These are phyloP conservation scores for Tillandsia leiboldiana DNA, from an alignment of 176 grass and related monocot species.

Conservation along the genomic window DNA sequence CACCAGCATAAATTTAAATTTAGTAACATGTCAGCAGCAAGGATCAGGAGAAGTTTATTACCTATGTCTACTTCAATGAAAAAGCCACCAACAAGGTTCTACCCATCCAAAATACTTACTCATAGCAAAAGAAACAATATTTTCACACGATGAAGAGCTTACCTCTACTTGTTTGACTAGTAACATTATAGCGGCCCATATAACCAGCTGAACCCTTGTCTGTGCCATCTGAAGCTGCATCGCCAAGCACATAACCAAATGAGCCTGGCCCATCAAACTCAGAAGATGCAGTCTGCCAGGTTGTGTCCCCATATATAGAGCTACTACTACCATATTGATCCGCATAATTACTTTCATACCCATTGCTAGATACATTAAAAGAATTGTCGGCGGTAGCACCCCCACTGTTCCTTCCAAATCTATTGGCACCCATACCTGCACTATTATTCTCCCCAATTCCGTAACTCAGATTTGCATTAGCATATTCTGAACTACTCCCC, in stretches of 20 bases:
- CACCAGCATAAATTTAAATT: too few relatives aligned
- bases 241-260: slow-evolving; percentile 58
- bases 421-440: slow-evolving; percentile 40
- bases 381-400: slow-evolving; percentile 43
- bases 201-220: slow-evolving; percentile 36
- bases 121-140: not conserved
- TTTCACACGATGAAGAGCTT: slow-evolving; percentile 24
- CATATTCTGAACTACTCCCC: slow-evolving; percentile 33
- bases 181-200: slow-evolving; percentile 51
- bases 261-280: slow-evolving; percentile 43
- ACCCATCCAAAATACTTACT: not conserved
- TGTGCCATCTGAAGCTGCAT: slow-evolving; percentile 43
- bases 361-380: slow-evolving; percentile 44
- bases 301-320: slow-evolving; percentile 59
- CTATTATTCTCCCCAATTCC: slow-evolving; percentile 30
- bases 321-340: slow-evolving; percentile 41
- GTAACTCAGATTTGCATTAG: slow-evolving; percentile 24
- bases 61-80: too few relatives aligned
- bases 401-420: slow-evolving; percentile 46
- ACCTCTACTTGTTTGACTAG: slow-evolving; percentile 67
- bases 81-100: not conserved
- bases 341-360: slow-evolving; percentile 37
- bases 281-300: slow-evolving; percentile 54
- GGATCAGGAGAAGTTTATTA: too few relatives aligned
- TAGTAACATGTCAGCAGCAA: too few relatives aligned